Conservation (phyloP, 495 filamentous ascomycete genomes). For the Halenospora varia region DNA sequence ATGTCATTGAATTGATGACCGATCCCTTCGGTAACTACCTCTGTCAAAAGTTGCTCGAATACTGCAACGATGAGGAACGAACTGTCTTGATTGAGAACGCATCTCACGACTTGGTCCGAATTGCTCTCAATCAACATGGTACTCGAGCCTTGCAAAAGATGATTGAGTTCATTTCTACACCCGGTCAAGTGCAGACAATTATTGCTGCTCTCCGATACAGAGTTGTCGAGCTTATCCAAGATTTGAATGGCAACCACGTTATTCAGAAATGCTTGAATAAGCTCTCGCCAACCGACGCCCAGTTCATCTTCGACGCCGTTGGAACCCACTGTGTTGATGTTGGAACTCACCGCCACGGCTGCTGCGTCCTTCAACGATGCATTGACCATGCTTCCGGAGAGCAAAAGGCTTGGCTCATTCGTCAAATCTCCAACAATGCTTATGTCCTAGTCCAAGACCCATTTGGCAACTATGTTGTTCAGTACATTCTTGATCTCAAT, state of each 20-base stretch:
- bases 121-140: conserved; percentile 94
- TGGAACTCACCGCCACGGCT: conserved; percentile 95
- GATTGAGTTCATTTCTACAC: conserved; percentile 91
- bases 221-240: conserved; percentile 91
- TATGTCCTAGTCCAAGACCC: conserved; percentile 88
- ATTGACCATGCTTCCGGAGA: conserved; percentile 91
- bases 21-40: conserved; percentile 99
- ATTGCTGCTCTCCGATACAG: conserved; percentile 70
- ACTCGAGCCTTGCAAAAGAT: conserved; percentile 97
- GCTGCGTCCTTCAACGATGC: conserved; percentile 95
- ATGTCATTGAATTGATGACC: conserved; percentile 96
- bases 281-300: conserved; percentile 70
- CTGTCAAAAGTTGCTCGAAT: conserved; percentile 94
- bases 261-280: conserved; percentile 99
- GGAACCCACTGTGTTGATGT: conserved; percentile 81
- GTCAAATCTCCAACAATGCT: conserved; percentile 77
- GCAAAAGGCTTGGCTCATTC: conserved; percentile 83
- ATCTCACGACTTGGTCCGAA: conserved; percentile 75
- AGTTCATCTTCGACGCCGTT: conserved; percentile 96
- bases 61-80: conserved; percentile 87
- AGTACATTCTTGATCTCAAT: conserved; percentile 93
- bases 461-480: conserved; percentile 97
- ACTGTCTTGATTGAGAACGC: conserved; percentile 89
- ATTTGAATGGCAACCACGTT: conserved; percentile 96
- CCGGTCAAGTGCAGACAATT: conserved; percentile 72